Percentiles rank a stretch among this genome's conserved stretches.
phyloP scores from a whole-genome alignment of 2,329 filamentous ascomycete species.

The Alternaria sp. region DNA sequence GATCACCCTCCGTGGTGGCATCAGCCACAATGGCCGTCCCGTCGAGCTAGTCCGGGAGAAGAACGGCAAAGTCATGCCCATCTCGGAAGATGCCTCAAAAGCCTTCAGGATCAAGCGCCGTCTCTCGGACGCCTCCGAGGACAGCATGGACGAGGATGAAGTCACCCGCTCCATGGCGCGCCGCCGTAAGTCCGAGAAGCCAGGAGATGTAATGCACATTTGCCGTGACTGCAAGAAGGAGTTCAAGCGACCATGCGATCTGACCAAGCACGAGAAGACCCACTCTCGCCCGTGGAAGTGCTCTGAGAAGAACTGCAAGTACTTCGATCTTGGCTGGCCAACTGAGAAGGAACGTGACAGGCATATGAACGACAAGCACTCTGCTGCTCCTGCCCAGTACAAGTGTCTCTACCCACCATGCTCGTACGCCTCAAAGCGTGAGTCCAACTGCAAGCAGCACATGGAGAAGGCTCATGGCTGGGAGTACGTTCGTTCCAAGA shows the following conservation, averaged over 20 bases:
- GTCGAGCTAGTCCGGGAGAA: conserved; percentile 84
- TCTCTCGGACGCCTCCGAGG: conserved; percentile 57
- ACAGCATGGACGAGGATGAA: conserved; percentile 79
- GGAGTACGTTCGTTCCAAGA: conserved; percentile 91
- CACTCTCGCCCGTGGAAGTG: conserved; percentile 98
- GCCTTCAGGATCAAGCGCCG: conserved; percentile 67
- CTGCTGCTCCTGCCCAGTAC: conserved; percentile 77
- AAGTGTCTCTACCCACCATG: conserved; percentile 85
- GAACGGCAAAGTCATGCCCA: conserved; percentile 79
- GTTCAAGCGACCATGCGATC: conserved; percentile 95
- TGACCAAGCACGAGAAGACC: conserved; percentile 98
- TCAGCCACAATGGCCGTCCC: conserved; percentile 81
- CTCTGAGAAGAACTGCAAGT: conserved; percentile 81
- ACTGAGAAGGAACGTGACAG: conserved; percentile 98
- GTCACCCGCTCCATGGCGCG: conserved; percentile 93
- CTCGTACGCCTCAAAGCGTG: conserved; percentile 92
- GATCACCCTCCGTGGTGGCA: conserved; percentile 81
- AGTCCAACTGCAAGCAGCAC: conserved; percentile 97
- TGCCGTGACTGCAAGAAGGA: conserved; percentile 84
- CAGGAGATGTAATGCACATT: conserved; percentile 82
- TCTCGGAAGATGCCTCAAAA: conserved; percentile 66
- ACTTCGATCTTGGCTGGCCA: conserved; percentile 88
- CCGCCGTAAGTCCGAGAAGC: conserved; percentile 89
- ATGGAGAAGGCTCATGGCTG: conserved; percentile 97
- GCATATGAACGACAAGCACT: conserved; percentile 96